phyloP scores from a whole-genome alignment of 129 eudicot genomes.

The Erigeron canadensis region DNA sequence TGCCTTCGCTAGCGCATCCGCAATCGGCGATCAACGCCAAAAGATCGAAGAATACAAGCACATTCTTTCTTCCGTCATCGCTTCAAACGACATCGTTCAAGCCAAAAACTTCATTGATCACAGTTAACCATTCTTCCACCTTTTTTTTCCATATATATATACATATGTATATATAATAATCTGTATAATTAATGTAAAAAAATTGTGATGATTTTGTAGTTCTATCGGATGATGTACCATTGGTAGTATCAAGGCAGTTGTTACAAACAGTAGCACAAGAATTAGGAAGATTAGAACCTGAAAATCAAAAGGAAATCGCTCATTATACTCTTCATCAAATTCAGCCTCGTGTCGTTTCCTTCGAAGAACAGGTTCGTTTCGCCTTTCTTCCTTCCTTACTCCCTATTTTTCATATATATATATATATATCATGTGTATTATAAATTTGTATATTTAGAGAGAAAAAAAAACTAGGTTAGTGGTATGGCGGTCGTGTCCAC shows the following conservation, averaged over 20 bases:
- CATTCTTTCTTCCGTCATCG: slow-evolving; percentile 74
- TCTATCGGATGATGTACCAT: slow-evolving; percentile 86
- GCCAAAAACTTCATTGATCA: slow-evolving; percentile 82
- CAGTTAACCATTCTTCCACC: slow-evolving; percentile 39
- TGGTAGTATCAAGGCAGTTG: slow-evolving; percentile 93
- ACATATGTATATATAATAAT: neutral
- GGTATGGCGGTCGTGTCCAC: too few relatives aligned
- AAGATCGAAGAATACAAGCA: slow-evolving; percentile 89
- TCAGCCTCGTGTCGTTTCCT: slow-evolving; percentile 95
- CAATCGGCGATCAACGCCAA: slow-evolving; percentile 85
- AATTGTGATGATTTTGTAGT: slow-evolving; percentile 34
- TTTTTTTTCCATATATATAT: neutral
- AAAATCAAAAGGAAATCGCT: slow-evolving; percentile 86
- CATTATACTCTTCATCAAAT: slow-evolving; percentile 88
- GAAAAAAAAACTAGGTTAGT: too few relatives aligned
- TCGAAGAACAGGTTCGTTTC: slow-evolving; percentile 80
- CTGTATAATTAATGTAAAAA: neutral
- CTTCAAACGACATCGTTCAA: slow-evolving; percentile 63
- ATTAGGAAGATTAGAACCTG: slow-evolving; percentile 75
- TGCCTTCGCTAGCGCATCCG: slow-evolving; percentile 82
- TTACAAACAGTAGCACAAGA: slow-evolving; percentile 89
- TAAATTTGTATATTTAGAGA: too few relatives aligned
- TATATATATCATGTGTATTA: too few relatives aligned
- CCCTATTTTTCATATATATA: too few relatives aligned
- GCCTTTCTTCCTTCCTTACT: too few relatives aligned